Base-by-base conservation (phyloP, 768 basidiomycete genomes). In the Leccinum subgranulosum region DNA sequence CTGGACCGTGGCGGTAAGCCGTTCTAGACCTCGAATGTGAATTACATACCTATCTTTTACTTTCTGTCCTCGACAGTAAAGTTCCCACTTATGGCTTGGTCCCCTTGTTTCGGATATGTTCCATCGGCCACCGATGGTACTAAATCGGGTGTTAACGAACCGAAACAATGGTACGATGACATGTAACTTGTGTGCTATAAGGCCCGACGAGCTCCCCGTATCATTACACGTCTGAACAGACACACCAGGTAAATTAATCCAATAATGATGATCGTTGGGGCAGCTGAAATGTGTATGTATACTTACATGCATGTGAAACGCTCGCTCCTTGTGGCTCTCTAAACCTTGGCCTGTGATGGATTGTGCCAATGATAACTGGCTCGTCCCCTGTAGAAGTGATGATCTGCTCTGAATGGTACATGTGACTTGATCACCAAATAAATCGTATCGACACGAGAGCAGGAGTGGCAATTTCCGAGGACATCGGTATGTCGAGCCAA, bases 91-190 rank as follows among this genome's bases (percentile, higher is more conserved):
- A 41, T 12, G 2, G 55, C 49, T 36, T 36, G 43, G 29, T 15
- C 60, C 60, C 60, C 57, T 66, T 67, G 65, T 62, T 66, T 63
- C 54, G 43, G 4, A 49, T 57, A 36, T 50, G 57, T 61, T 23
- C 36, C 19, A 14, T 47, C 39, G 65, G 49, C 34, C 39, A 54
- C 57, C 56, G 46, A 46, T 39, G 47, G 49, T 14, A 15, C 55
- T 9, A 34, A 19, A 19, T 50, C 14, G 19, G 55, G 62, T 29
- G 48, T 59, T 51, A 55, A 66, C 62, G 68, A 61, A 60, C 68
- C 68, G 56, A 58, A 33, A 60, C n/a, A 62, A 43, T 25, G 68
- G 68, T 60, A 67, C 49, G 53, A 62, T 25, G 15, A 58, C 59
- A 64, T 58, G 64, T 60, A 55, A 36, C 34, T 33, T 33, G 33